Evolutionary conservation across 192 early-diverging fungal species (phyloP).

Genomic region (Backusella mclennaniae): DNA sequence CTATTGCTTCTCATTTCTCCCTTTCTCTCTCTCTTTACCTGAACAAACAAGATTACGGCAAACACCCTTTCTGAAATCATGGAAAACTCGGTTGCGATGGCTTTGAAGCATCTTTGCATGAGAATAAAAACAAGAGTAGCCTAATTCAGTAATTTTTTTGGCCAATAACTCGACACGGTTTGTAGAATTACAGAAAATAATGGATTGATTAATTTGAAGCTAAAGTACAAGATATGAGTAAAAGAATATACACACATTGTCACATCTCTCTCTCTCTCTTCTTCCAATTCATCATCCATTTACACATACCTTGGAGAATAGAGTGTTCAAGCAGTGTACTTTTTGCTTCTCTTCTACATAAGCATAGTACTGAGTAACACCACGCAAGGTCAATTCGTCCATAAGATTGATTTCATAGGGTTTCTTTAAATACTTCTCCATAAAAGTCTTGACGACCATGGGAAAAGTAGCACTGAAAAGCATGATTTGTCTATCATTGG

Average conservation of each 20-base stretch:
- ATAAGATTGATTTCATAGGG: constrained; percentile 99
- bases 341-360: constrained; percentile 99
- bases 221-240: constrained; percentile 23
- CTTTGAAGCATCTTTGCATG: constrained; percentile 98
- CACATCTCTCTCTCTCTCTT: too few relatives aligned
- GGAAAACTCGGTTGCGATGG: constrained; percentile 99
- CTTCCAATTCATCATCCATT: not conserved
- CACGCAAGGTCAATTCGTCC: constrained; percentile 97
- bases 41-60: constrained; percentile 98
- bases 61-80: constrained; percentile 98
- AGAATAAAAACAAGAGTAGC: constrained; percentile 99
- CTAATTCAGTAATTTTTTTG: constrained; percentile 99
- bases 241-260: not conserved
- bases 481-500: constrained; percentile 90
- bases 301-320: constrained; percentile 84
- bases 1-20: not conserved
- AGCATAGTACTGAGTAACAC: constrained; percentile 99
- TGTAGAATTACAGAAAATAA: constrained; percentile 99
- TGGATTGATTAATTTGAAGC: constrained; percentile 99
- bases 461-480: constrained; percentile 98
- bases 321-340: constrained; percentile 91
- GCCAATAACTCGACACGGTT: constrained; percentile 98
- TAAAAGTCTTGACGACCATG: constrained; percentile 96
- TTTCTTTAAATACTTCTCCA: constrained; percentile 93
- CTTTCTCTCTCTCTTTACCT: constrained; percentile 39